Base-by-base conservation (phyloP, 495 filamentous ascomycete species). In the Achaetomiella virescens region DNA sequence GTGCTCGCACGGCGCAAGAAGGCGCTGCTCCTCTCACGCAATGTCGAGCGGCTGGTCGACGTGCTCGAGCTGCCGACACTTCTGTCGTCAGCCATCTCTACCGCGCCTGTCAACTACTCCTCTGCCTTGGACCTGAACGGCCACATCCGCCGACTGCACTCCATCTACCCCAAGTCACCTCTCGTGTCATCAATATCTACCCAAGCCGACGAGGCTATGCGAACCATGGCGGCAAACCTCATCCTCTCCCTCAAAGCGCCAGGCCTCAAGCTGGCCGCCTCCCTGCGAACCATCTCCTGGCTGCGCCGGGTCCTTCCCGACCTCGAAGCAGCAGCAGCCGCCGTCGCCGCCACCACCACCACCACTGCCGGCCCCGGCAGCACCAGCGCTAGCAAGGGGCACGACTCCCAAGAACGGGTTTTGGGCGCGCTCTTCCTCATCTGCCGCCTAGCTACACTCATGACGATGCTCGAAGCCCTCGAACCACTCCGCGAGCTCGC, bases 271-370 rank as follows among this genome's bases (percentile, higher is more conserved):
- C 78, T 99, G 18, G 90, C 95, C 46, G 86, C 87, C 48, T 91
- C 89, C 1, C 89, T 99, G 73, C 84, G 95, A 45, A 96, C 90
- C 9, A 84, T 97, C 35, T 89, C 91, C 57, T 97, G 90, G 87
- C 77, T 99, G 17, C 84, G 92, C 12, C 80, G 95, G 29, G 87
- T 96, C 3, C 81, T 89, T 0, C 92, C 91, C 0, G 89, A 96
- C 41, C 70, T 95, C 65, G 57, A 73, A 15, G 69, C 69, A 0
- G 61, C 71, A 33, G 71, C 71, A 9, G 11, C 47, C 1, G 38
- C 41, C 21, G 9, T 52, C 22, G 7, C 38, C 12, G 9, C 20
- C 15, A 22, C 24, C 37, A 40, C 41, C 48, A 18, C 40, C 21
- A 20, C n/a, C 8, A 31, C 15, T n/a, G 14, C 66, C 68, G 1